Evolutionary conservation across 495 filamentous ascomycete genomes (phyloP).

Genomic region (Tuber borchii): DNA sequence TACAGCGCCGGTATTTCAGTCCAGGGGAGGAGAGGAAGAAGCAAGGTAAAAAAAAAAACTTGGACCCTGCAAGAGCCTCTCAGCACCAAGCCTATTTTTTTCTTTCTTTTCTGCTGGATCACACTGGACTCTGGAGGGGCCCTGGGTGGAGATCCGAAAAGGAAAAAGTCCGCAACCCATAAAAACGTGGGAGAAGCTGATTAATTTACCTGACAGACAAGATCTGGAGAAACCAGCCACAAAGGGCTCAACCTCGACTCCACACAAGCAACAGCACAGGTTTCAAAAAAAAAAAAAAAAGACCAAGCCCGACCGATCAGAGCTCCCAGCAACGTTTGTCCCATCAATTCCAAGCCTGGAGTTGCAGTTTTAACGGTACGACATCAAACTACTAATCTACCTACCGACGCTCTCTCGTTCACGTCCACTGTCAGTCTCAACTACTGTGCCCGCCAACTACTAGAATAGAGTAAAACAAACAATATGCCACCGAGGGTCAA

Average conservation of each 20-base stretch:
- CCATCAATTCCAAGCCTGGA: not conserved
- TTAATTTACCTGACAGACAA: conserved; percentile 1
- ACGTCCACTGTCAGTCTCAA: not conserved
- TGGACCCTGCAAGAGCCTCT: not conserved
- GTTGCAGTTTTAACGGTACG: not conserved
- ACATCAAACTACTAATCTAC: conserved; percentile 17
- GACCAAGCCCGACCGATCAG: not conserved
- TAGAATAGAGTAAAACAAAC: conserved; percentile 14
- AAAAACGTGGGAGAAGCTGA: conserved; percentile 22
- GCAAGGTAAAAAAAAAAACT: not conserved
- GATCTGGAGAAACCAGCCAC: not conserved
- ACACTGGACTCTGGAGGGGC: not conserved
- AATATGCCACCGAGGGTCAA: conserved; percentile 62
- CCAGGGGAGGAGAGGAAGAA: not conserved
- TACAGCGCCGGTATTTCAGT: not conserved
- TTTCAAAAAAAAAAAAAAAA: not conserved
- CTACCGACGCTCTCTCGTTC: conserved; percentile 29
- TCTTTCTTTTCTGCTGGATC: not conserved
- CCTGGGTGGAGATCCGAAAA: not conserved
- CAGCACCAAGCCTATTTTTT: not conserved
- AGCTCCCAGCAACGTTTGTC: conserved; percentile 8
- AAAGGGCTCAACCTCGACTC: not conserved
- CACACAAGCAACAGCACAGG: not conserved
- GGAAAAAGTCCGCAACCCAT: not conserved
- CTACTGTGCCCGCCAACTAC: conserved; percentile 40